These are phyloP conservation scores for Croton laevigatus DNA, from an alignment of 441 rosid species.

Conservation along the genomic window DNA sequence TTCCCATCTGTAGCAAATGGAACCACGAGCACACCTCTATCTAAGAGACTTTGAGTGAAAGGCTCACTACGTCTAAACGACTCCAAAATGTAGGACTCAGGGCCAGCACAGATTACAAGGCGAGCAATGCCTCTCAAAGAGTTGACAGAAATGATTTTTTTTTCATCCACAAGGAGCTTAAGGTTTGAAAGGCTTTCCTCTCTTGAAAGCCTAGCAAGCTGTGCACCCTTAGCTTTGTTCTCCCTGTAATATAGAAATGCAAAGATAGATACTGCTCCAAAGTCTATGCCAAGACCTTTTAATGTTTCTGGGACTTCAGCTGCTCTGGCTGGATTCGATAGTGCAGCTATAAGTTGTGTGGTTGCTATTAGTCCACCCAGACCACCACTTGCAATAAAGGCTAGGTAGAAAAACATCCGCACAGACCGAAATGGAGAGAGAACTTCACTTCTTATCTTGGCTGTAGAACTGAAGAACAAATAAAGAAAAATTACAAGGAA, in stretches of 20 bases:
- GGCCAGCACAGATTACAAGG: slow-evolving; percentile 84
- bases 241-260: slow-evolving; percentile 73
- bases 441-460: slow-evolving; percentile 89
- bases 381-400: slow-evolving; percentile 72
- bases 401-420: slow-evolving; percentile 89
- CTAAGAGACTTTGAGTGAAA: slow-evolving; percentile 66
- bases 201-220: slow-evolving; percentile 78
- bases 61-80: slow-evolving; percentile 72
- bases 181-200: slow-evolving; percentile 89
- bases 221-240: slow-evolving; percentile 68
- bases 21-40: slow-evolving; percentile 87
- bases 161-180: slow-evolving; percentile 67
- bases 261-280: slow-evolving; percentile 70
- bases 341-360: slow-evolving; percentile 68
- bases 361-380: slow-evolving; percentile 83
- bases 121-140: slow-evolving; percentile 73
- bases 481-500: slow-evolving; percentile 31
- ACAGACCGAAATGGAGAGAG: slow-evolving; percentile 86
- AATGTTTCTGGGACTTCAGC: slow-evolving; percentile 57
- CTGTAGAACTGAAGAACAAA: slow-evolving; percentile 57
- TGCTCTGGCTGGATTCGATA: slow-evolving; percentile 65
- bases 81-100: slow-evolving; percentile 59
- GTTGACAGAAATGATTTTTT: slow-evolving; percentile 54
- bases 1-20: slow-evolving; percentile 74
- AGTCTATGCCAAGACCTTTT: slow-evolving; percentile 66